Base-by-base conservation (phyloP, 345 rosid genomes). In the Pugionium dolabratum region DNA sequence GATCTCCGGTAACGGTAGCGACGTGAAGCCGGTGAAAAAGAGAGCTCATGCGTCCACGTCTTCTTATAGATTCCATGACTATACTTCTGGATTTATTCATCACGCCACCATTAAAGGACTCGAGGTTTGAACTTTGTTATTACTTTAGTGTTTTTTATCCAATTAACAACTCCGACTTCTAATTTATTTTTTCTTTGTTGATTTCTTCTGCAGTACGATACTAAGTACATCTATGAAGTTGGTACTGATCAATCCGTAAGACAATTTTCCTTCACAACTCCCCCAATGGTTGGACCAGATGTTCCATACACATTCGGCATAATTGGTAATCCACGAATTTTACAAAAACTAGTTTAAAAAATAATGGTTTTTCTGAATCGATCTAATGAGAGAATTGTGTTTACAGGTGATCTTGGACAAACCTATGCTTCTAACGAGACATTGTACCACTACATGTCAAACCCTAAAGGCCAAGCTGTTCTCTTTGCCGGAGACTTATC, bases 261-360 rank as follows among this genome's bases (percentile, higher is more conserved):
- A 41, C 69, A 55, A 53, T 86, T 86, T 66, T 70, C 67, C 70
- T 84, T 84, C 49, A 55, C 44, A 1, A 86, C 83, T 7, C 91
- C 91, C 62, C 88, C 86, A 0, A 64, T 72, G 3, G 75, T 80
- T 6, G 91, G 88, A 36, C 91, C 91, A 2, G 86, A 84, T 69
- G 88, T 72, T 43, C 88, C 88, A 0, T 80, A 84, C 64, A 82
- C 91, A 8, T 86, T 84, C 67, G 91, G 91, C n/a, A 75, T 86
- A 61, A 86, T 86, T 4, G 91, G 91, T 84, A 76, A 11, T 40
- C 27, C 4, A 34, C 36, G 3, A 34, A 34, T 3, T 1, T 34
- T 34, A 3, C 5, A 0, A 34, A 34, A 34, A 29, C 7, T 64
- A 34, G 3, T 2, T 34, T 34, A 2, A 5, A 34, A 34, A 34